A percentile compares a stretch with the other conserved stretches of the same genome.
These are phyloP conservation scores for Trichothecium sympodiale DNA, from an alignment of 2,329 filamentous ascomycete species.

Conservation along the genomic window DNA sequence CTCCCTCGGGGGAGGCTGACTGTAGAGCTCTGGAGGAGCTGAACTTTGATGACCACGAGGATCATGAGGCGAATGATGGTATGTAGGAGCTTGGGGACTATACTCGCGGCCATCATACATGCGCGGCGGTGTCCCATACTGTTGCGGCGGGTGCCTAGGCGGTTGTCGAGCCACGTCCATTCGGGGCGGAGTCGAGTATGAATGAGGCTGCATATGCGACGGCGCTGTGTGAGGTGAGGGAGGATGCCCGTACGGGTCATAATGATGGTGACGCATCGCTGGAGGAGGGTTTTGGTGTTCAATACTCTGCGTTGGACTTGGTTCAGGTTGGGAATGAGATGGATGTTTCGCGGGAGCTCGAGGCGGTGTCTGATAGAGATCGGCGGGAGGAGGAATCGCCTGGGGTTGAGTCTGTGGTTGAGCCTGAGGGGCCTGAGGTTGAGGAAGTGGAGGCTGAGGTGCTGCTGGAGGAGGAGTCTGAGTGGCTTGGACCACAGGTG, in stretches of 20 bases:
- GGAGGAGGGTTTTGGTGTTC: conserved; percentile 36
- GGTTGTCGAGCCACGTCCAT: conserved; percentile 17
- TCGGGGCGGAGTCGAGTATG: conserved; percentile 8
- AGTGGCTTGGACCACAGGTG: conserved; percentile 15
- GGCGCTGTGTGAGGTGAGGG: conserved; percentile 17
- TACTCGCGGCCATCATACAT: conserved; percentile 26
- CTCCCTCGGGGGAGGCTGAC: conserved; percentile 9
- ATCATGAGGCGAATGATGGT: conserved; percentile 22
- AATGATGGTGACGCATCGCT: conserved; percentile 18
- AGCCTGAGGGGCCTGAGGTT: conserved; percentile 21
- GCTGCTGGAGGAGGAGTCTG: conserved; percentile 14
- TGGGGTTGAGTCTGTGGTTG: conserved; percentile 6
- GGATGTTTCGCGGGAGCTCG: conserved; percentile 31
- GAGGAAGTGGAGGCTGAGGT: conserved; percentile 2
- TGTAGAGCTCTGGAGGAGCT: conserved; percentile 19
- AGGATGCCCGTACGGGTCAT: conserved; percentile 25
- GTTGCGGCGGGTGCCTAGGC: conserved; percentile 20
- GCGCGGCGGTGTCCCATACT: conserved; percentile 21
- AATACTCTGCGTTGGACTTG: conserved; percentile 39
- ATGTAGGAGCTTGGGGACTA: conserved; percentile 13
- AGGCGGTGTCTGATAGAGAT: conserved; percentile 34
- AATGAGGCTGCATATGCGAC: conserved; percentile 1
- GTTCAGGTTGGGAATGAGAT: conserved; percentile 27
- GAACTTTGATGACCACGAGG: conserved; percentile 15
- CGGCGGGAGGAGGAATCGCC: conserved; percentile 20